Evolutionary conservation across 805 yeast genomes (phyloP).

Genomic region (Candida pini): DNA sequence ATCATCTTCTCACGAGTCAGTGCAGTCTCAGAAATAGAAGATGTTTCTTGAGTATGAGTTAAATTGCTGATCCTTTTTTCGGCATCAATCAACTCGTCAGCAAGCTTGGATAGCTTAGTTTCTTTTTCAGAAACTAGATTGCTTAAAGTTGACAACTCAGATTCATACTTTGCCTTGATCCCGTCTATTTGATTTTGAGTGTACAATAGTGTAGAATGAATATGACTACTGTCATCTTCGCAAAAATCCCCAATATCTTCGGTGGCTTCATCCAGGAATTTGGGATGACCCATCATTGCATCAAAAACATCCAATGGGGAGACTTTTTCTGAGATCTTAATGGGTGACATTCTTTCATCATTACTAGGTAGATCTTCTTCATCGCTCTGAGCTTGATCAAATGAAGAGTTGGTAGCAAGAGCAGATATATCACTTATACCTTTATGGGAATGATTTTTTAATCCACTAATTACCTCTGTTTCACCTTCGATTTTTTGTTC

Average conservation of each 20-base stretch:
- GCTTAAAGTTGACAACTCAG: conserved; percentile 8
- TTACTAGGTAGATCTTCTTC: conserved; percentile 2
- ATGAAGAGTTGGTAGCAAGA: conserved; percentile 17
- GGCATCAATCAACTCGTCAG: conserved; percentile 5
- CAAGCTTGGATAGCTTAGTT: conserved; percentile 3
- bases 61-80: conserved; percentile 4
- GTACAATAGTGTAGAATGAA: conserved; percentile 11
- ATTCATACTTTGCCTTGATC: conserved; percentile 13
- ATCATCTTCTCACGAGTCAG: too few relatives aligned
- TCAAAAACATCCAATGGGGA: conserved; percentile 17
- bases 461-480: conserved; percentile 20
- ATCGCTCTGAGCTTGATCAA: conserved; percentile 8
- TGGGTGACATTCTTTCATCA: conserved; percentile 22
- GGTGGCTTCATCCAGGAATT: conserved; percentile 9
- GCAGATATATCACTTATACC: conserved; percentile 17
- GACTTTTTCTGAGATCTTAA: conserved; percentile 14
- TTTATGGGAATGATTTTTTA: conserved; percentile 5
- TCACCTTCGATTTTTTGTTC: conserved; percentile 22
- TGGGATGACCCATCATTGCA: conserved; percentile 18
- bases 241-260: conserved; percentile 2
- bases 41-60: too few relatives aligned
- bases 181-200: conserved; percentile 16
- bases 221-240: too few relatives aligned
- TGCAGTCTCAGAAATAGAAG: too few relatives aligned
- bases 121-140: conserved; percentile 9